Base-by-base conservation (phyloP, 352 stramenopile species). In the Halophytophthora batemanensis region DNA sequence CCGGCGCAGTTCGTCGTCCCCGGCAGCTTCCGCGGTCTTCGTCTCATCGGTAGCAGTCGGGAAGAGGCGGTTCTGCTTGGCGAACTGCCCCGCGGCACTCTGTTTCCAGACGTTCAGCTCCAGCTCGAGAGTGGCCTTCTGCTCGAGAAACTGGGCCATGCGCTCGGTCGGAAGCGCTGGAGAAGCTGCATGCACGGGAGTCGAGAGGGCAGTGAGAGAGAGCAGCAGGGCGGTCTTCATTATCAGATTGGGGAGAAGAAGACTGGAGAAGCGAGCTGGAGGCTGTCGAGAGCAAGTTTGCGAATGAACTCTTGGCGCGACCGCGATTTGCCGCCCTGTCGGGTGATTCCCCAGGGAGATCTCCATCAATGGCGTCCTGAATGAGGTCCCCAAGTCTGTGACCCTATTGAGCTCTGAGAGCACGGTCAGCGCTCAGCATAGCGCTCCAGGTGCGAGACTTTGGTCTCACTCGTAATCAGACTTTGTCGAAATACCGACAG, bases 31-130 rank as follows among this genome's bases (percentile, higher is more conserved):
- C 19, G 18, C 40, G 14, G 5, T 31, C 25, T 37, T 19, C 13
- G 23, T 10, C 31, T 37, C 52, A 18, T 55, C 19, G 3, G 41
- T 44, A 2, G 46, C 5, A 11, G 53, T 28, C 12, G 62, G 66
- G 39, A 82, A 61, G 52, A 82, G 77, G 22, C 56, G 63, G 45
- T 85, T 57, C 15, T 73, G 23, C 45, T 79, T 71, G n/a, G 78
- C 78, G 44, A 69, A 71, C 39, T 60, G 51, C 0, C 77, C 77
- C 14, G 65, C 65, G 13, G 65, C 63, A 36, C 74, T 84, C 28
- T 67, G 37, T 56, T 84, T 86, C 76, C 74, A 88, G 21, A 50
- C 35, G 2, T 43, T 55, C 19, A 87, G 60, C 36, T 86, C 78
- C 1, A 53, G 50, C 12, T 71, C 55, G 18, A 88, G 60, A 15